A percentile compares a stretch with the other conserved stretches of the same genome.
Conservation (phyloP, 257 asterid genomes). For the Solanum verrucosum region DNA sequence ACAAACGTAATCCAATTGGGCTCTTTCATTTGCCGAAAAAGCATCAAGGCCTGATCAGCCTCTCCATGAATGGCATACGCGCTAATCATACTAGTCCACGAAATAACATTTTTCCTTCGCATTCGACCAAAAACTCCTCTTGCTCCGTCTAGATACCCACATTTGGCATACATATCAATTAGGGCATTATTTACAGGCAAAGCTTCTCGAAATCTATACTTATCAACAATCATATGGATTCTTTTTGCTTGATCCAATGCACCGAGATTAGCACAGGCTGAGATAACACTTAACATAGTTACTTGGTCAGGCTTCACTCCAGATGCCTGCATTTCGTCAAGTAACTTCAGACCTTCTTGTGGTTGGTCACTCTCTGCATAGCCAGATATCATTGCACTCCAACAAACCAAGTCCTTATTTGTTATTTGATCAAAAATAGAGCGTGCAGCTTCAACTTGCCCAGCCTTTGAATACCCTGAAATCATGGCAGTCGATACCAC, state of each 20-base stretch:
- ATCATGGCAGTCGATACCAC: constrained; percentile 67
- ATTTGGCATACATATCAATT: constrained; percentile 69
- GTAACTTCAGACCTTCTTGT: constrained; percentile 55
- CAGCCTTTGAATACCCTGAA: constrained; percentile 50
- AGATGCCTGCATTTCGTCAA: constrained; percentile 38
- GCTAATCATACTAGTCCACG: constrained; percentile 67
- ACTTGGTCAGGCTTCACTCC: constrained; percentile 68
- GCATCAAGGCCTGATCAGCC: constrained; percentile 34
- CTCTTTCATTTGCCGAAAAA: constrained; percentile 48
- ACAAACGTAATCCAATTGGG: constrained; percentile 74
- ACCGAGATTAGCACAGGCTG: constrained; percentile 69
- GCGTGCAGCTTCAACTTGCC: constrained; percentile 50
- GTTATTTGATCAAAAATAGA: constrained; percentile 39
- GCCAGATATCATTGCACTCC: constrained; percentile 84
- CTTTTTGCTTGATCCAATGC: constrained; percentile 47
- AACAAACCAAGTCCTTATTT: constrained; percentile 58
- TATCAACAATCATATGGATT: constrained; percentile 31
- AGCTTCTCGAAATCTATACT: constrained; percentile 41
- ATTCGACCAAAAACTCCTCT: constrained; percentile 33
- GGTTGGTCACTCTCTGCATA: constrained; percentile 64
- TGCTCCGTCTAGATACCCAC: constrained; percentile 61
- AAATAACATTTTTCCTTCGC: constrained; percentile 47
- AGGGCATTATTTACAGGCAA: constrained; percentile 64
- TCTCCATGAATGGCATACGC: constrained; percentile 64
- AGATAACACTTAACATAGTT: constrained; percentile 61